Percentiles rank a stretch among this genome's conserved stretches.
These are phyloP conservation scores for Diaporthe sp. DNA, from an alignment of 2,329 filamentous ascomycete genomes.

Conservation along the genomic window DNA sequence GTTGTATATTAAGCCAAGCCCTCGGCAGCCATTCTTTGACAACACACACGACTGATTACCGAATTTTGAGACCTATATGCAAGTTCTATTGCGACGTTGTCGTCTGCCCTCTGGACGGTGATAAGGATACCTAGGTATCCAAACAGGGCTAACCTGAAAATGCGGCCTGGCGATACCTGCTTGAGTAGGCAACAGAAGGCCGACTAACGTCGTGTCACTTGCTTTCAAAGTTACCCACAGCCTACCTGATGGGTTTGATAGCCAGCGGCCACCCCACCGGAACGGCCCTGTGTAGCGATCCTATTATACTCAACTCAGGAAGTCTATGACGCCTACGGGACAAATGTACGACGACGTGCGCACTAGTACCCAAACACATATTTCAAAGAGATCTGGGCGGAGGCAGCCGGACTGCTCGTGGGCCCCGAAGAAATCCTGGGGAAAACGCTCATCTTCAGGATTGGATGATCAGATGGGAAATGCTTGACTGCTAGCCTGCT, in stretches of 20 bases:
- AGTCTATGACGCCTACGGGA: neutral
- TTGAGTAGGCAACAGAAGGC: neutral
- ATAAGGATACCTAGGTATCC: neutral
- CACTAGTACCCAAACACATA: neutral
- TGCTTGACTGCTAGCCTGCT: conserved; percentile 1
- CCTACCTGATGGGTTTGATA: neutral
- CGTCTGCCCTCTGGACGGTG: neutral
- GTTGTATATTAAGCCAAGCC: conserved; percentile 1
- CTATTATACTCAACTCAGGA: neutral
- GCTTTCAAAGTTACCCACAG: neutral
- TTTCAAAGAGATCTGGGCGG: neutral
- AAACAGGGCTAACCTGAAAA: neutral
- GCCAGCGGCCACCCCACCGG: neutral
- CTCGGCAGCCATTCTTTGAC: neutral
- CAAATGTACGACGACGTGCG: neutral
- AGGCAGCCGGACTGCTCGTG: neutral
- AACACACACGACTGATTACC: neutral
- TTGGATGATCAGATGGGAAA: neutral
- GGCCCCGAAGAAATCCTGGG: neutral
- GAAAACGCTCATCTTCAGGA: neutral
- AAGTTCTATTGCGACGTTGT: neutral
- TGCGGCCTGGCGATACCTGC: neutral
- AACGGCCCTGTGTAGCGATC: neutral
- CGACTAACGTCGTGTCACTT: neutral
- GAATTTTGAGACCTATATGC: neutral